Percentiles rank a stretch among this genome's conserved stretches.
Evolutionary conservation across 768 basidiomycete genomes (phyloP).

Genomic region (Atractiella rhizophila): DNA sequence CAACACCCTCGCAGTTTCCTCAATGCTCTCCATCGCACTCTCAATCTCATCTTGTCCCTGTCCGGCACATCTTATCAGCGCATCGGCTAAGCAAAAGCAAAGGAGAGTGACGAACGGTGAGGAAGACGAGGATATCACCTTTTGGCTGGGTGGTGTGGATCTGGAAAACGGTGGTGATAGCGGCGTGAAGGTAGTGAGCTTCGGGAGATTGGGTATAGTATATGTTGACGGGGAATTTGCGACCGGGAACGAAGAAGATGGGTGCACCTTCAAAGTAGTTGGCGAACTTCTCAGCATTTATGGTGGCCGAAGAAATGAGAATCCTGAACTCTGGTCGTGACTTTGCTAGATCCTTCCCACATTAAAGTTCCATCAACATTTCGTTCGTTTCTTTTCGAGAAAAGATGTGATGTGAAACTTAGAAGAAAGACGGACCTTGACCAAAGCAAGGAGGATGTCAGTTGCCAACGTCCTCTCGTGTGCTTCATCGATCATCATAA

Average conservation of each 20-base stretch:
- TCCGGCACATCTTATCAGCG: slow-evolving; percentile 1
- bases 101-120: slow-evolving; percentile 38
- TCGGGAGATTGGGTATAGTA: slow-evolving; percentile 98
- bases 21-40: slow-evolving; percentile 79
- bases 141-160: slow-evolving; percentile 96
- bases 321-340: slow-evolving; percentile 82
- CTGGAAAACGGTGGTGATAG: slow-evolving; percentile 95
- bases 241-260: slow-evolving; percentile 86
- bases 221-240: slow-evolving; percentile 89
- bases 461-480: slow-evolving; percentile 94
- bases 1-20: slow-evolving; percentile 77
- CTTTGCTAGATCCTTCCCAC: slow-evolving; percentile 62
- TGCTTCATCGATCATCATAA: slow-evolving; percentile 91
- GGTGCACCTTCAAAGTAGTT: slow-evolving; percentile 93
- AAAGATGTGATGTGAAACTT: slow-evolving; percentile 10
- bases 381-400: slow-evolving; percentile 1
- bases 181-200: slow-evolving; percentile 93
- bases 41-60: slow-evolving; percentile 99
- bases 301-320: slow-evolving; percentile 82
- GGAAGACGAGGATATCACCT: slow-evolving; percentile 89
- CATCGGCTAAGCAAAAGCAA: background rate
- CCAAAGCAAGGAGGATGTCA: slow-evolving; percentile 90
- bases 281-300: slow-evolving; percentile 94
- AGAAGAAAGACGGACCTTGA: slow-evolving; percentile 49
- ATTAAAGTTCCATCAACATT: slow-evolving; percentile 19